Evolutionary conservation across 495 filamentous ascomycete genomes (phyloP).

Genomic region (Umbilicaria muhlenbergii): DNA sequence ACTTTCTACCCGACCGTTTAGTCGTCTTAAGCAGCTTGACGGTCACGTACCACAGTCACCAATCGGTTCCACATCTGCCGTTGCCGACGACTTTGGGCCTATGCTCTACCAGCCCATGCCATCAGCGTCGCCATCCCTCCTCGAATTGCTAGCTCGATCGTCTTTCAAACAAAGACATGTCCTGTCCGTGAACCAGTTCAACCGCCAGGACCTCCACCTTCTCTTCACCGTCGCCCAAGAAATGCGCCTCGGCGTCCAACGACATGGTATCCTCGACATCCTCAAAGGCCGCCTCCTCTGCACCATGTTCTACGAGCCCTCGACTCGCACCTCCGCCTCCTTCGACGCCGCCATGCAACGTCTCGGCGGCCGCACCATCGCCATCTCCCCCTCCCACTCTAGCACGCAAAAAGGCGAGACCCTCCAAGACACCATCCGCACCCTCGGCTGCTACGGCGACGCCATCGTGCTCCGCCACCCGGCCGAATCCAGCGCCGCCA

Average conservation of each 20-base stretch:
- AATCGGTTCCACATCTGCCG: slow-evolving; percentile 8
- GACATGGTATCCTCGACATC: slow-evolving; percentile 74
- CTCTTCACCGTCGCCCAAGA: slow-evolving; percentile 94
- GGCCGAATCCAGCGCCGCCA: slow-evolving; percentile 55
- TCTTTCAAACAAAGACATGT: slow-evolving; percentile 78
- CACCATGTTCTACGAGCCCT: slow-evolving; percentile 95
- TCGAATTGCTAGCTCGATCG: slow-evolving; percentile 59
- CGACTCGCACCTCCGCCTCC: slow-evolving; percentile 86
- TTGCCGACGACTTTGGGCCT: slow-evolving; percentile 35
- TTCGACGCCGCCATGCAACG: slow-evolving; percentile 98
- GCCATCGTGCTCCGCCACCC: slow-evolving; percentile 91
- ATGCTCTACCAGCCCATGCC: slow-evolving; percentile 28
- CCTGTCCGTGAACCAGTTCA: slow-evolving; percentile 79
- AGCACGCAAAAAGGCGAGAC: slow-evolving; percentile 86
- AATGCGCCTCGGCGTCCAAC: slow-evolving; percentile 84
- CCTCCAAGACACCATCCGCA: slow-evolving; percentile 84
- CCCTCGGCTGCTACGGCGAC: slow-evolving; percentile 84
- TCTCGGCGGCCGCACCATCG: slow-evolving; percentile 68
- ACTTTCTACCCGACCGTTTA: slow-evolving; percentile 6
- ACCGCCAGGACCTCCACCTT: slow-evolving; percentile 68
- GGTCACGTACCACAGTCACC: slow-evolving; percentile 10
- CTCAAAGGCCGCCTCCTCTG: slow-evolving; percentile 73
- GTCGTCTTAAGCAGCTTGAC: slow-evolving; percentile 10
- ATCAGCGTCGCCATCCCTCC: slow-evolving; percentile 41
- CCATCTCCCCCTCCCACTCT: slow-evolving; percentile 63